A percentile compares a stretch with the other conserved stretches of the same genome.
phyloP scores from a whole-genome alignment of 257 asterid genomes.

The Rhazya stricta region DNA sequence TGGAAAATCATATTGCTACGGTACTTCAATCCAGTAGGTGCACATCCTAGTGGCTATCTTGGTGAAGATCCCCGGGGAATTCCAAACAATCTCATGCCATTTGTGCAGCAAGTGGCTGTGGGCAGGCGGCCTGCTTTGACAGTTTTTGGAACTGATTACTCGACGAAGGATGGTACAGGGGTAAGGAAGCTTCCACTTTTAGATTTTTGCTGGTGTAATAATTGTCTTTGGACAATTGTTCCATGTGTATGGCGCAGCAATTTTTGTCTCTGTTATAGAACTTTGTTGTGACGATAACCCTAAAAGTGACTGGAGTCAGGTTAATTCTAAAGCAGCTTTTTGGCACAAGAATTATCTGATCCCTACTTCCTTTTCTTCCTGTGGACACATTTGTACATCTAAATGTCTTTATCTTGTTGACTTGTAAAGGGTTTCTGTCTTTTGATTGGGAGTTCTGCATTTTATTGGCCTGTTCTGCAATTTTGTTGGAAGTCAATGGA shows the following conservation, averaged over 20 bases:
- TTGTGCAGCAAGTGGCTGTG: slow-evolving; percentile 96
- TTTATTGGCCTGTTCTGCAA: not conserved
- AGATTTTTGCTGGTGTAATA: not conserved
- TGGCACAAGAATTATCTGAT: not conserved
- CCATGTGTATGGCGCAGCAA: not conserved
- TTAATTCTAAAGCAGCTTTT: too few relatives aligned
- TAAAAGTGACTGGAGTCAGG: not conserved
- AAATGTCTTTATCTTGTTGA: not conserved
- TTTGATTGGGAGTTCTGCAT: not conserved
- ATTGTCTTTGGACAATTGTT: not conserved
- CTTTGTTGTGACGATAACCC: not conserved
- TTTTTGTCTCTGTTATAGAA: too few relatives aligned
- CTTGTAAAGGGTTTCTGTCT: not conserved
- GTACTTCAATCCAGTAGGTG: slow-evolving; percentile 98
- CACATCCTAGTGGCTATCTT: slow-evolving; percentile 83
- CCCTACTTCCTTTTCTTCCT: too few relatives aligned
- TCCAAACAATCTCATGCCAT: slow-evolving; percentile 98
- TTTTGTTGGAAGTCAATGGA: not conserved
- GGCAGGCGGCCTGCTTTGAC: slow-evolving; percentile 85
- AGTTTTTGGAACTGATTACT: slow-evolving; percentile 78
- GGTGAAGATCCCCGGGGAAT: slow-evolving; percentile 96
- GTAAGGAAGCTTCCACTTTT: slow-evolving; percentile 29
- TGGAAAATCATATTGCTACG: slow-evolving; percentile 94
- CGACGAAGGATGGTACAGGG: slow-evolving; percentile 91
- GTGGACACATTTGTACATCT: not conserved